phyloP scores from a whole-genome alignment of 495 filamentous ascomycete genomes.

The Penicillium paradoxum region DNA sequence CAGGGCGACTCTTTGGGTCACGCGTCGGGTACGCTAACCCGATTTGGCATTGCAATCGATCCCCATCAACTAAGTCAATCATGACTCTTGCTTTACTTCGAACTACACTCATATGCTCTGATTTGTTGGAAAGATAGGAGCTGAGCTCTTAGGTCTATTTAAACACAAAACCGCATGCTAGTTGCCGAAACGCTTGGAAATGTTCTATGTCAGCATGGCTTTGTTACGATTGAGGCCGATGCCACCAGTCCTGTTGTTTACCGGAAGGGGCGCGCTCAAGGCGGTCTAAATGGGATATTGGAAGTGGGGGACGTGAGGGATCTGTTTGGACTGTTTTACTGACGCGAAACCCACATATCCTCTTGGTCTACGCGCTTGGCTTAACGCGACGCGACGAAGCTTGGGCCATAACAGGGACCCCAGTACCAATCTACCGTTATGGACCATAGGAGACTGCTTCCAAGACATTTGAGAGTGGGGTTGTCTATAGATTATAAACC shows the following conservation, averaged over 20 bases:
- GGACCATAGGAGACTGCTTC: not conserved
- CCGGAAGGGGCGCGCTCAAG: not conserved
- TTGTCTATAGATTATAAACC: not conserved
- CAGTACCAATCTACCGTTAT: not conserved
- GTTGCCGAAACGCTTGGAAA: not conserved
- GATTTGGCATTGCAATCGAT: slow-evolving; percentile 11
- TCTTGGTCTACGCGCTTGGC: slow-evolving; percentile 12
- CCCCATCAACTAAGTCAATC: not conserved
- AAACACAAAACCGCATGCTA: not conserved
- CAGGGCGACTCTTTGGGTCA: slow-evolving; percentile 36
- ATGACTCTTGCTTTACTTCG: not conserved
- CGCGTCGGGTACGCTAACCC: slow-evolving; percentile 44
- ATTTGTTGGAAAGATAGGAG: not conserved
- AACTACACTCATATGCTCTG: not conserved
- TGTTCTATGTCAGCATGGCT: not conserved
- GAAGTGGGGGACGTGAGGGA: slow-evolving; percentile 4
- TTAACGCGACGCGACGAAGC: slow-evolving; percentile 19
- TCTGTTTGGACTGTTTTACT: not conserved
- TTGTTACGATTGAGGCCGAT: slow-evolving; percentile 7
- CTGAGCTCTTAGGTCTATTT: not conserved
- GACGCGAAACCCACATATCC: slow-evolving; percentile 13
- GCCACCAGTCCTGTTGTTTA: slow-evolving; percentile 1
- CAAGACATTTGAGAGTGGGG: not conserved
- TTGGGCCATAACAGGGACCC: slow-evolving; percentile 17
- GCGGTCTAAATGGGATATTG: not conserved